Conservation (phyloP, 306 rosid genomes). For the Alnus rubra region DNA sequence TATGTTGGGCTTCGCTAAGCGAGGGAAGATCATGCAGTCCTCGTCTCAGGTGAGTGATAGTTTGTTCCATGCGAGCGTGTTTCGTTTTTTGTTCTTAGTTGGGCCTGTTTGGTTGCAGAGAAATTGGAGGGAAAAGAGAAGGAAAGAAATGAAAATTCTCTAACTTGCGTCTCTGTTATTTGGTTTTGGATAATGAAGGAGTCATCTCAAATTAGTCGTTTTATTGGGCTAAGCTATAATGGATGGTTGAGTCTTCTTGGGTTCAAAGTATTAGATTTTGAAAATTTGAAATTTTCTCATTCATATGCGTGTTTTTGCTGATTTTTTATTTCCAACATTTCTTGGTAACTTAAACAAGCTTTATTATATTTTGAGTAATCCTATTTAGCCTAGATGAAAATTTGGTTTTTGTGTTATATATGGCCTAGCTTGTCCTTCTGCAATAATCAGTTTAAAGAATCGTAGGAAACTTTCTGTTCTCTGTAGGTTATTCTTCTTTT, state of each 20-base stretch:
- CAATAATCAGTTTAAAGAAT: background rate
- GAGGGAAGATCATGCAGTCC: too few species aligned
- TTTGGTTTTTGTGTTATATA: background rate
- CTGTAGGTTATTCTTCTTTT: background rate
- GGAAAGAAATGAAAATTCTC: background rate
- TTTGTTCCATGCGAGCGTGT: too few species aligned
- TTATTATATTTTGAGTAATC: too few species aligned
- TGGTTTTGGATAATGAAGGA: background rate
- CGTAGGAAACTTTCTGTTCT: background rate
- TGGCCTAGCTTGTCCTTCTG: background rate
- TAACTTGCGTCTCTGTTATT: background rate
- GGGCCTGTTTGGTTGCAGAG: slow-evolving; percentile 12
- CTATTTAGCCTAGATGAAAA: too few species aligned
- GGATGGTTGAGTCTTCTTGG: background rate
- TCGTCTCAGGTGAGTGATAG: too few species aligned
- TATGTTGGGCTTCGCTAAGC: too few species aligned
- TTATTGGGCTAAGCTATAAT: background rate
- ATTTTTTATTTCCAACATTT: background rate
- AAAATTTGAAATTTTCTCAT: background rate
- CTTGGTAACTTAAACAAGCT: too few species aligned
- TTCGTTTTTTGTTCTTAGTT: too few species aligned
- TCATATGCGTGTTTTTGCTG: background rate
- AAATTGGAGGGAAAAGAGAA: slow-evolving; percentile 6
- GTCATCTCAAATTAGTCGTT: background rate
- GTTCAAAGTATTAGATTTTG: background rate